These are phyloP conservation scores for Diaporthe humulicola DNA, from an alignment of 2,329 filamentous ascomycete genomes.

Conservation along the genomic window DNA sequence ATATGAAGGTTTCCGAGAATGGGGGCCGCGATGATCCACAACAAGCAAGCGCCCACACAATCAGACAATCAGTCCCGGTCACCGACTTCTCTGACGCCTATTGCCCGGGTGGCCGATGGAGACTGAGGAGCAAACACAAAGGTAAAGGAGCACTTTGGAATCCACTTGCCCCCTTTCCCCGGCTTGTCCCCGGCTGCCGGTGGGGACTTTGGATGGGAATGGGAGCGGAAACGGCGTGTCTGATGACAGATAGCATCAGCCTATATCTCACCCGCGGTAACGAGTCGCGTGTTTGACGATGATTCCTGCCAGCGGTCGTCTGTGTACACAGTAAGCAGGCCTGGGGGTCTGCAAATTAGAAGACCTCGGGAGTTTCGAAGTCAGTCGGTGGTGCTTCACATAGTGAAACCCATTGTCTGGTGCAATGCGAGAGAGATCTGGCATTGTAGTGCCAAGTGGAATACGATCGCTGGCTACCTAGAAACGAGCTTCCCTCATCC, in stretches of 20 bases:
- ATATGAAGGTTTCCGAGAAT: slow-evolving; percentile 25
- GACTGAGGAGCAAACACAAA: slow-evolving; percentile 21
- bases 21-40: slow-evolving; percentile 25
- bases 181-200: slow-evolving; percentile 27
- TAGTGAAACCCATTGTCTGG: slow-evolving; percentile 12
- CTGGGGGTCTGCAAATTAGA: neutral
- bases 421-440: slow-evolving; percentile 3
- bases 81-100: slow-evolving; percentile 28
- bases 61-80: slow-evolving; percentile 12
- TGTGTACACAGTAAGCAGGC: neutral
- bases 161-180: slow-evolving; percentile 32
- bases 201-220: slow-evolving; percentile 12
- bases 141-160: neutral
- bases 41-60: slow-evolving; percentile 13
- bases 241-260: slow-evolving; percentile 7
- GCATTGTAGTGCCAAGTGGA: neutral
- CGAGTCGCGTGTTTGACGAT: slow-evolving; percentile 14
- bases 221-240: neutral
- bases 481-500: neutral
- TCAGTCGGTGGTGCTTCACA: slow-evolving; percentile 15
- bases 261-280: neutral
- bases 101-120: slow-evolving; percentile 22
- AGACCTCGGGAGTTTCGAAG: slow-evolving; percentile 26
- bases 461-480: no score
- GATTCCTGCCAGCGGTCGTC: neutral